Base-by-base conservation (phyloP, 345 rosid species). In the Eucalyptus rudis region DNA sequence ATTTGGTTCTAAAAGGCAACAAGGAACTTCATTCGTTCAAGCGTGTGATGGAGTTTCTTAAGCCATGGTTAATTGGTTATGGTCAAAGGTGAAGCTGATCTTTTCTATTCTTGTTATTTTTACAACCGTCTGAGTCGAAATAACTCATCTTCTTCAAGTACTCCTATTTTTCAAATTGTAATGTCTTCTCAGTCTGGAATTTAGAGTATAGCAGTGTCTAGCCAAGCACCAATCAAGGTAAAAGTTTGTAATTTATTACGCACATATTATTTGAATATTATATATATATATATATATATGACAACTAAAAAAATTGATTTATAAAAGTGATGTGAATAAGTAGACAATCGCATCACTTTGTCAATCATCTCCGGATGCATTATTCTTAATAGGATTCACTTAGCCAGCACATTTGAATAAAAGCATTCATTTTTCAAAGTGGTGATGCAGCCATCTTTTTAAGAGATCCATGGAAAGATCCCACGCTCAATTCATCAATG, bases 201-300 rank as follows among this genome's bases (percentile, higher is more conserved):
- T 13, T 64, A 64, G 10, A n/a, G 2, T 15, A 7, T 4, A 8
- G 6, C 4, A 0, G 2, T 64, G 36, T 13, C 20, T 64, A 3
- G 22, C 22, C 4, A 14, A 19, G 40, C 22, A n/a, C 40, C 20
- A 66, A 8, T 31, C 43, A 66, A 66, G 40, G 19, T 66, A 66
- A 66, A 31, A 15, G 6, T 31, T 66, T 66, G 4, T 66, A 7
- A 66, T 31, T 31, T 15, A n/a, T 66, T 31, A 7, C 3, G 4
- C 3, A 1, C 2, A 15, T 8, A n/a, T 66, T 5, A 4, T 66
- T 66, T 66, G 3, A 4, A 16, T n/a, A 66, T 64, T 64, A n/a
- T n/a, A n/a, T n/a, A n/a, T n/a, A n/a, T n/a, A 20, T 12, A 27
- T 5, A 43, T 43, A 64, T 5, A 64, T 5, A 4, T n/a, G 2